A percentile compares a stretch with the other conserved stretches of the same genome.
Evolutionary conservation across 805 yeast species (phyloP).

Genomic region (Dipodascus geniculatus): DNA sequence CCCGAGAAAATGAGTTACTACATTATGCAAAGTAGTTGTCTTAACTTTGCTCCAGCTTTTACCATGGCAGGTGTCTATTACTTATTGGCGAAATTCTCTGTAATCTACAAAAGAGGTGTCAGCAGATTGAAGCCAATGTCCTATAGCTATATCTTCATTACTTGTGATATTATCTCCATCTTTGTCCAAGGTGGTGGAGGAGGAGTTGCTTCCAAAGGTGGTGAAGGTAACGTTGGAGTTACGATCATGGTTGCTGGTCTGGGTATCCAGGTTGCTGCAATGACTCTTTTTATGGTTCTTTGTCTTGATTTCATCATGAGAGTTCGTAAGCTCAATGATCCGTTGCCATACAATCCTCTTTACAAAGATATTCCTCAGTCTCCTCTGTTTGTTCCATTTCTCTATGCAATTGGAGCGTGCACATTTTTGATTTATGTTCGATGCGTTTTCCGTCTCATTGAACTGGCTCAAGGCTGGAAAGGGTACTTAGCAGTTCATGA

Average conservation of each 20-base stretch:
- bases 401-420: slow-evolving; percentile 11
- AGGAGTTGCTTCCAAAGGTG: slow-evolving; percentile 35
- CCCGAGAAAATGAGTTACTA: slow-evolving; percentile 30
- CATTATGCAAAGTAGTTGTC: slow-evolving; percentile 51
- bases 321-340: neutral
- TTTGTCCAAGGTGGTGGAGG: slow-evolving; percentile 70
- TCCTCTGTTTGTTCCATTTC: slow-evolving; percentile 6
- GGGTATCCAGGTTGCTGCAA: slow-evolving; percentile 61
- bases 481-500: slow-evolving; percentile 56
- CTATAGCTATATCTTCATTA: slow-evolving; percentile 53
- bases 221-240: slow-evolving; percentile 37
- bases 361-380: slow-evolving; percentile 9
- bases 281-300: slow-evolving; percentile 46
- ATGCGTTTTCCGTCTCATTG: slow-evolving; percentile 62
- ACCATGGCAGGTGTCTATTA: slow-evolving; percentile 77
- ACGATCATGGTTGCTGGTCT: slow-evolving; percentile 69
- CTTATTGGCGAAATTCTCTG: slow-evolving; percentile 52
- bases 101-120: slow-evolving; percentile 44
- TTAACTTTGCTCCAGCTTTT: slow-evolving; percentile 75
- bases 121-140: slow-evolving; percentile 44
- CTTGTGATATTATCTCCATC: slow-evolving; percentile 53
- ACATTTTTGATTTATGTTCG: slow-evolving; percentile 24
- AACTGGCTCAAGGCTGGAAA: slow-evolving; percentile 59
- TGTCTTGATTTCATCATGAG: slow-evolving; percentile 32
- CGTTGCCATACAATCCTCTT: slow-evolving; percentile 4